Conservation (phyloP, 1,284 basidiomycete genomes). For the Sanguinoderma infundibulare region DNA sequence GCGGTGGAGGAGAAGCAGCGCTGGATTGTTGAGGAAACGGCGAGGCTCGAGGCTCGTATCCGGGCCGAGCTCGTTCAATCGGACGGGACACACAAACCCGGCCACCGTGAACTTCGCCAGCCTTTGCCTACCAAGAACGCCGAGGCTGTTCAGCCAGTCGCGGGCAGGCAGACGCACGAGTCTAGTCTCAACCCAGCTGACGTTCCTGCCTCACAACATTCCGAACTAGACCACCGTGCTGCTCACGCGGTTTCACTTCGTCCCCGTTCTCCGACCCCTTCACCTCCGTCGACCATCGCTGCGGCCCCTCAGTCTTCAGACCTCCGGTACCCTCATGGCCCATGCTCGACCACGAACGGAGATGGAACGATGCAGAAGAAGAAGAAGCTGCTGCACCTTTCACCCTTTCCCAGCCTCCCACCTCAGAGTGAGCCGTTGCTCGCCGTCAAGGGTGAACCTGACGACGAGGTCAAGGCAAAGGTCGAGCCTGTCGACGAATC, state of each 20-base stretch:
- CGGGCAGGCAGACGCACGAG: neutral
- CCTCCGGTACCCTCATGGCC: neutral
- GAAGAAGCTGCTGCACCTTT: neutral
- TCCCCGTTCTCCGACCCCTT: neutral
- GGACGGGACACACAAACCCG: neutral
- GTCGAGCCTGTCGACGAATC: neutral
- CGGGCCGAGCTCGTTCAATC: neutral
- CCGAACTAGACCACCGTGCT: neutral
- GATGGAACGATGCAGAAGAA: neutral
- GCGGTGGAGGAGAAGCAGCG: neutral
- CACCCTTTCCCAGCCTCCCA: neutral
- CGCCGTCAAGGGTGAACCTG: neutral
- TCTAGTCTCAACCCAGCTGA: neutral
- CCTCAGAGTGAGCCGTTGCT: neutral
- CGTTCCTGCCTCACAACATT: neutral
- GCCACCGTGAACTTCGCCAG: neutral
- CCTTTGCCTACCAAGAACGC: neutral
- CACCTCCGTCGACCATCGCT: neutral
- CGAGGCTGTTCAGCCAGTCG: neutral
- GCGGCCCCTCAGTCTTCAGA: neutral
- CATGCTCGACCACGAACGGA: neutral
- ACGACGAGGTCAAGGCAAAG: neutral
- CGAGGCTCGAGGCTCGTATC: slow-evolving; percentile 4
- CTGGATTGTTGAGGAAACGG: slow-evolving; percentile 13
- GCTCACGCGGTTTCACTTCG: neutral